Conservation (phyloP, 2,329 filamentous ascomycete genomes). For the Dichotomopilus funicola region DNA sequence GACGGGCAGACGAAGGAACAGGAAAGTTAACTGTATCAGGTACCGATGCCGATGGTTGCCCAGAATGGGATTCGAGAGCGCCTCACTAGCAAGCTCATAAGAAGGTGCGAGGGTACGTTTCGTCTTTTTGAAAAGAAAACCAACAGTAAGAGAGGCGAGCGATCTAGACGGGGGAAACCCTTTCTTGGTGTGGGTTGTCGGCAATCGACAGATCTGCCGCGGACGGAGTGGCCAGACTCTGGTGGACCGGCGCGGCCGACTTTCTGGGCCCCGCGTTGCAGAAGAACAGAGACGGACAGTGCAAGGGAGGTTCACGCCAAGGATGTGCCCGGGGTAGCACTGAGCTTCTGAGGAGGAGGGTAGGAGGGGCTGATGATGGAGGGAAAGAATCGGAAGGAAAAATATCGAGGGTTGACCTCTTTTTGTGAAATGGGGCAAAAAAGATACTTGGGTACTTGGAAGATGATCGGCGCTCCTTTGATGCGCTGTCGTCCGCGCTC, state of each 20-base stretch:
- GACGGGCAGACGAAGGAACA: background rate
- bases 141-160: too few relatives aligned
- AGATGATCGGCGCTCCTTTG: conserved; percentile 4
- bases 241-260: conserved; percentile 11
- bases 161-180: background rate
- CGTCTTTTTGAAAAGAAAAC: background rate
- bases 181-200: conserved; percentile 2
- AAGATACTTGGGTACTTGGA: background rate
- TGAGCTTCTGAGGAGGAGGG: background rate
- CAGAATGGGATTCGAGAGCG: conserved; percentile 17
- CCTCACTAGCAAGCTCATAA: conserved; percentile 40
- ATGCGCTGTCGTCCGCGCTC: background rate
- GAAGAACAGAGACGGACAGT: too few relatives aligned
- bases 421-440: background rate
- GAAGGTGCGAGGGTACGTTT: conserved; percentile 14
- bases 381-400: conserved; percentile 1
- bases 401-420: background rate
- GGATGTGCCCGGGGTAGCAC: too few relatives aligned
- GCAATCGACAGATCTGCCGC: conserved; percentile 2
- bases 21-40: conserved; percentile 17
- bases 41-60: conserved; percentile 23
- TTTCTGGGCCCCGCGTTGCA: background rate
- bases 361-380: background rate
- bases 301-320: too few relatives aligned
- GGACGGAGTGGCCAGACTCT: conserved; percentile 6